Evolutionary conservation across 2,329 filamentous ascomycete genomes (phyloP).

Genomic region (Cladophialophora chaetospira): DNA sequence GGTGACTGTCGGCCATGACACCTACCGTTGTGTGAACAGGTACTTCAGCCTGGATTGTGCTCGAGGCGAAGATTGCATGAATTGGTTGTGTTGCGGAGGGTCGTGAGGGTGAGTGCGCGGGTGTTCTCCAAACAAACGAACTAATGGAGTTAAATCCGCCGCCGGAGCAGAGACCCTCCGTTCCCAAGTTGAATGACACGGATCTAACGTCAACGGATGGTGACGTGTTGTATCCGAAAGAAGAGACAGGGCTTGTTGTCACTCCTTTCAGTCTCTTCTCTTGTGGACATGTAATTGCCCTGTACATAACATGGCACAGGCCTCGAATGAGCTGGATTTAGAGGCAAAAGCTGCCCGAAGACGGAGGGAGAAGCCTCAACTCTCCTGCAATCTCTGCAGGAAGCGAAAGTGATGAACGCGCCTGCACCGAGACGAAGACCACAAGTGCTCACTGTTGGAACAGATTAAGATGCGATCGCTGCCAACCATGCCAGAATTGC

Average conservation of each 20-base stretch:
- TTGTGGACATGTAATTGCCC: too few species aligned
- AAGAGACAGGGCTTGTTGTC: too few species aligned
- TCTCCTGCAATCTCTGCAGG: conserved; percentile 19
- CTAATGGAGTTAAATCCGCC: too few species aligned
- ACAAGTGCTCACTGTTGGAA: conserved; percentile 35
- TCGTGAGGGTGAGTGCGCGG: too few species aligned
- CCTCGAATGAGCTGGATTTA: not conserved
- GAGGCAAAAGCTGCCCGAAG: conserved; percentile 10
- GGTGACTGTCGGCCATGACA: conserved; percentile 56
- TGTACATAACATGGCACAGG: not conserved
- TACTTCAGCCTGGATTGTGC: not conserved
- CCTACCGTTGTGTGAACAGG: conserved; percentile 11
- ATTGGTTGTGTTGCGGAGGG: not conserved
- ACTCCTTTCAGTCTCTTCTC: too few species aligned
- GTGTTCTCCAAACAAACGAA: too few species aligned
- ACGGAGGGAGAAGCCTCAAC: conserved; percentile 19
- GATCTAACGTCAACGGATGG: too few species aligned
- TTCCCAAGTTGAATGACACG: too few species aligned
- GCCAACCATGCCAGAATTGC: conserved; percentile 43
- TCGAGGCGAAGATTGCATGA: not conserved
- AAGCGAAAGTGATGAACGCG: conserved; percentile 16
- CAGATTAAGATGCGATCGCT: conserved; percentile 46
- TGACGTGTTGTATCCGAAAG: too few species aligned
- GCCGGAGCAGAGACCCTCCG: too few species aligned
- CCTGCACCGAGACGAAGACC: not conserved